phyloP scores from a whole-genome alignment of 345 rosid species.

The Syzygium jambos region DNA sequence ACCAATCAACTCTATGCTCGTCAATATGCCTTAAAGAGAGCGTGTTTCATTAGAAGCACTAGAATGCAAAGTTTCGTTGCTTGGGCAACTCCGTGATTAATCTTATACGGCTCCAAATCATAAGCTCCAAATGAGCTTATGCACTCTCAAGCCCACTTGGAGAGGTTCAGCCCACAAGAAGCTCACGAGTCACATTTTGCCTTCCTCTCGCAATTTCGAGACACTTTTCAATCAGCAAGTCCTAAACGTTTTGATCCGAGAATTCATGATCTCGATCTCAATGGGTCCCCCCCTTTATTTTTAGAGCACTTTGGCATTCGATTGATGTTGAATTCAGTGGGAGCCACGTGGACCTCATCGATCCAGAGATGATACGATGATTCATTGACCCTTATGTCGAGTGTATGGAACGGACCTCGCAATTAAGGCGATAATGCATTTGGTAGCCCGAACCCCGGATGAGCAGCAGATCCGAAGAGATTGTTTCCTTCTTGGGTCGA shows the following conservation, averaged over 20 bases:
- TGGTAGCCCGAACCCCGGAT: background rate
- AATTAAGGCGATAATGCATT: no score
- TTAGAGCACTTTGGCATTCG: no score
- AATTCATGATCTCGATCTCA: background rate
- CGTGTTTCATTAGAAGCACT: background rate
- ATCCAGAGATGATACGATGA: no score
- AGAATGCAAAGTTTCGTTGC: background rate
- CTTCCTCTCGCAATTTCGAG: background rate
- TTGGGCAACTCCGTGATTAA: background rate
- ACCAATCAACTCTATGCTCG: background rate
- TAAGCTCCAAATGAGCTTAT: background rate
- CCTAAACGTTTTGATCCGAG: background rate
- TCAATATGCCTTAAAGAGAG: background rate
- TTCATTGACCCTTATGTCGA: background rate
- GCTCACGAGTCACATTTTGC: background rate
- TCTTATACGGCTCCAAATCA: background rate
- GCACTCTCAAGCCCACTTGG: background rate
- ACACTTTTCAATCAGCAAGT: background rate
- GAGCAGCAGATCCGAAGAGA: background rate
- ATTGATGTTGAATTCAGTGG: no score
- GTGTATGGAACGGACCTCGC: background rate
- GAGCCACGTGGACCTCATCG: no score
- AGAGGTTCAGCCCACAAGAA: background rate
- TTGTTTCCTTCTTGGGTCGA: background rate
- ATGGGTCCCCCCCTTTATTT: background rate